phyloP scores from a whole-genome alignment of 306 rosid genomes.

The Ochetophila trinervis region DNA sequence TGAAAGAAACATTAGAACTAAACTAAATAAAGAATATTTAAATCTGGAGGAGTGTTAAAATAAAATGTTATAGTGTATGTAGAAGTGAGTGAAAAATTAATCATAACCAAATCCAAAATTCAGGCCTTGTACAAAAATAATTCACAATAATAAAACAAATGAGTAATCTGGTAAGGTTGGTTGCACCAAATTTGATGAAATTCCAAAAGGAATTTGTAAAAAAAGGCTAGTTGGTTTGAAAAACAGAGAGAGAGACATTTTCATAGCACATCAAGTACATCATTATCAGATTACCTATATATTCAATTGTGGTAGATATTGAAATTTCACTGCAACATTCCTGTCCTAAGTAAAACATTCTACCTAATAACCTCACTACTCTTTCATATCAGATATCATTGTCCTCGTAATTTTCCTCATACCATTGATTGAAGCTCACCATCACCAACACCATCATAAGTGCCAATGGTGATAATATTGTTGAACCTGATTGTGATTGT shows the following conservation, averaged over 20 bases:
- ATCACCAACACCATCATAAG: constrained; percentile 6
- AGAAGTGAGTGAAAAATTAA: too few species aligned
- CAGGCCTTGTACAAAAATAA: too few species aligned
- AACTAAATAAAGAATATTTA: too few species aligned
- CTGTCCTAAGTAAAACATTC: not conserved
- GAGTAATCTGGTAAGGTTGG: constrained; percentile 49
- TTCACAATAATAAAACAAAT: not conserved
- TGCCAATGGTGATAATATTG: constrained; percentile 11
- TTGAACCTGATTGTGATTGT: constrained; percentile 24
- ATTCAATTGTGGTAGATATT: not conserved
- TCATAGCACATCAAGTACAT: constrained; percentile 28
- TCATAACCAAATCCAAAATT: too few species aligned
- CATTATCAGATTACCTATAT: not conserved
- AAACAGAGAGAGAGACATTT: constrained; percentile 26
- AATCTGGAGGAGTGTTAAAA: too few species aligned
- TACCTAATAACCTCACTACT: not conserved
- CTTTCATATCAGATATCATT: not conserved
- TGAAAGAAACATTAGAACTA: too few species aligned
- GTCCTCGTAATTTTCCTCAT: too few species aligned
- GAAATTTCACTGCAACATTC: not conserved
- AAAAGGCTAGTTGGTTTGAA: constrained; percentile 53
- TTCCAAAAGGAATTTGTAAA: constrained; percentile 26
- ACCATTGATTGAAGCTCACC: too few species aligned
- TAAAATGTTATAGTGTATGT: too few species aligned
- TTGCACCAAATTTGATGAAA: constrained; percentile 56